These are phyloP conservation scores for Cicer judaicum DNA, from an alignment of 306 rosid species.

Conservation along the genomic window DNA sequence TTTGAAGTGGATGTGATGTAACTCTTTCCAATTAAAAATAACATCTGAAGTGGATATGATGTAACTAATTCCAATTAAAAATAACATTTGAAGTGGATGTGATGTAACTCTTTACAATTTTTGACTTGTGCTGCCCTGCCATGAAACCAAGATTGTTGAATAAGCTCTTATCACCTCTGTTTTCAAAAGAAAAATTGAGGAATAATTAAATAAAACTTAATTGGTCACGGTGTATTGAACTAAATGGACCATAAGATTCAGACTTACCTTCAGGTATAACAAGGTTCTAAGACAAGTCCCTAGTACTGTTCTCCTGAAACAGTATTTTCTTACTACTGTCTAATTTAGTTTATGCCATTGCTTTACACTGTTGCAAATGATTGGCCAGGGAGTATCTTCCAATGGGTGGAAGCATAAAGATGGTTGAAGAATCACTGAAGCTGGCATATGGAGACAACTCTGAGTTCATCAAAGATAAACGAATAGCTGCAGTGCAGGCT, in stretches of 20 bases:
- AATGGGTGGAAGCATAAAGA: conserved; percentile 82
- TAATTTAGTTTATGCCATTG: conserved; percentile 2
- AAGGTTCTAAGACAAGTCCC: conserved; percentile 17
- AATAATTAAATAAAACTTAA: conserved; percentile 25
- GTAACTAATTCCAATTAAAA: neutral
- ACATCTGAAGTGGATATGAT: neutral
- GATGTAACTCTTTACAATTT: neutral
- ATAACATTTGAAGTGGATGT: neutral
- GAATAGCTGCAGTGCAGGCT: conserved; percentile 93
- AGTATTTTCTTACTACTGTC: neutral
- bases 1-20: neutral
- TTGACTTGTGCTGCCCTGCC: neutral
- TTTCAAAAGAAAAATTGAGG: neutral
- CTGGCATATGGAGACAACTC: conserved; percentile 93
- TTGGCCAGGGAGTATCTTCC: conserved; percentile 91
- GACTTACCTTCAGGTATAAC: conserved; percentile 11
- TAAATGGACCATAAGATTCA: neutral
- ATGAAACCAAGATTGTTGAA: neutral
- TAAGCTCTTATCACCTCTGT: neutral
- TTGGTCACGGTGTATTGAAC: conserved; percentile 21
- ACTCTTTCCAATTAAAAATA: neutral
- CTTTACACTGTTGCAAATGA: conserved; percentile 30
- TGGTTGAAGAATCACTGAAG: conserved; percentile 91
- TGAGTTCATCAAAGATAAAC: conserved; percentile 77
- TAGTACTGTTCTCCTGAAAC: conserved; percentile 8